A percentile compares a stretch with the other conserved stretches of the same genome.
phyloP scores from a whole-genome alignment of 2,329 filamentous ascomycete species.

The Colletotrichum sp. region DNA sequence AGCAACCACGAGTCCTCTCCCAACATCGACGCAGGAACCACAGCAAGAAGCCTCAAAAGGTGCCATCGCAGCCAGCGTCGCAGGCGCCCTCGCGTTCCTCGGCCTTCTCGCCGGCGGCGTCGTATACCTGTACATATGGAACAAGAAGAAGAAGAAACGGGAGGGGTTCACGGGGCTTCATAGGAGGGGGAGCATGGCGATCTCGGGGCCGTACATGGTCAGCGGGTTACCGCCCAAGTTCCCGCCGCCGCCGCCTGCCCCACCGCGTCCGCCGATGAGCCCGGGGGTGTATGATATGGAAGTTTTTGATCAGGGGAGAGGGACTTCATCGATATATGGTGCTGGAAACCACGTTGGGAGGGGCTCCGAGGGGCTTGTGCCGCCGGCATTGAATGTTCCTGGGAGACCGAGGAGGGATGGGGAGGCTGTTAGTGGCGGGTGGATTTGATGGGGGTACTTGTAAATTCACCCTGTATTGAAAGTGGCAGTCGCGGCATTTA shows the following conservation, averaged over 20 bases:
- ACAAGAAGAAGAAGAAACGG: background rate
- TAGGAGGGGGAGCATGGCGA: background rate
- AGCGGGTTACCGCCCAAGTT: background rate
- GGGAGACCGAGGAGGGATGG: background rate
- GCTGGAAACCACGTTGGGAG: background rate
- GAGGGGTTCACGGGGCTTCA: background rate
- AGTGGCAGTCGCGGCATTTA: background rate
- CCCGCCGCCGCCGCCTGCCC: background rate
- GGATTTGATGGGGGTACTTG: background rate
- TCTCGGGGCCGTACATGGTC: background rate
- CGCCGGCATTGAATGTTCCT: background rate
- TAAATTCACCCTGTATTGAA: background rate
- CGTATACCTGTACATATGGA: background rate
- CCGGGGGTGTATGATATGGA: background rate
- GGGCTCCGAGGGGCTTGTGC: background rate
- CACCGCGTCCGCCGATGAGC: background rate
- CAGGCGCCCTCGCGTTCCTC: conserved; percentile 4
- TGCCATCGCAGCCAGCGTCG: background rate
- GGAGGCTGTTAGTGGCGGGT: background rate
- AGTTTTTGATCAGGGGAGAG: background rate
- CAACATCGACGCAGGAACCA: background rate
- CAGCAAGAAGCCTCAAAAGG: background rate
- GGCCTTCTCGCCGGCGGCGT: background rate
- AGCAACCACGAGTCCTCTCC: background rate
- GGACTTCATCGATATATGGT: background rate